Evolutionary conservation across 2,329 filamentous ascomycete species (phyloP), one percentile per base, ranked within the genome.

Genomic region (Fusarium sterilihyphosum): DNA sequence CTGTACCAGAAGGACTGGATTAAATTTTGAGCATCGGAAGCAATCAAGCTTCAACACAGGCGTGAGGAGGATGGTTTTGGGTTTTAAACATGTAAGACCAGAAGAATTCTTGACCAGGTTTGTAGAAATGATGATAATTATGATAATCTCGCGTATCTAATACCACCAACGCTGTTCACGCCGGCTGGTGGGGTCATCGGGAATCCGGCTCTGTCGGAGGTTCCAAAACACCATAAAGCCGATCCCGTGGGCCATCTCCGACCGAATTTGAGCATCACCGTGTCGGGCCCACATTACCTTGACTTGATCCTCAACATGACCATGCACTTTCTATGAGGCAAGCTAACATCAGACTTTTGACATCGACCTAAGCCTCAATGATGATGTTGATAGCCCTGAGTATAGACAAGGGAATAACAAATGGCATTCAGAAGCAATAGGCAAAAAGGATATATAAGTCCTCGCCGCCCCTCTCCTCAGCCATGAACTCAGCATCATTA

Each of bases 181-280:
- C 17, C 24, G 20, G 29, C 3, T 20, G 47, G 41, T 60, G 53
- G 58, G 43, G 46, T 29, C 38, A 44, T 75, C 61, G 60, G 69
- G 33, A 67, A 74, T 77, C 49, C 65, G 61, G 64, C 41, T 38
- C 44, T 56, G 47, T 73, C 66, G 64, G 72, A 65, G 62, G 43
- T 71, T 62, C 26, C 12, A 50, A 37, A 46, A 49, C 53, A 43
- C 62, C 63, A 65, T 76, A 70, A 73, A 77, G 40, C 69, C 72
- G 66, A 75, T 65, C 44, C 53, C 56, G 65, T 72, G 18, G 50
- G 26, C 26, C 65, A 75, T 70, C 53, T 61, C 73, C 73, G 70
- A 61, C 65, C 63, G 53, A 71, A 57, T 31, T 52, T 43, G 26
- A 61, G 31, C 60, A 67, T 67, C 46, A 49, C 60, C 46, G 57